Base-by-base conservation (phyloP, 768 basidiomycete genomes). In the Tremella yokohamensis region DNA sequence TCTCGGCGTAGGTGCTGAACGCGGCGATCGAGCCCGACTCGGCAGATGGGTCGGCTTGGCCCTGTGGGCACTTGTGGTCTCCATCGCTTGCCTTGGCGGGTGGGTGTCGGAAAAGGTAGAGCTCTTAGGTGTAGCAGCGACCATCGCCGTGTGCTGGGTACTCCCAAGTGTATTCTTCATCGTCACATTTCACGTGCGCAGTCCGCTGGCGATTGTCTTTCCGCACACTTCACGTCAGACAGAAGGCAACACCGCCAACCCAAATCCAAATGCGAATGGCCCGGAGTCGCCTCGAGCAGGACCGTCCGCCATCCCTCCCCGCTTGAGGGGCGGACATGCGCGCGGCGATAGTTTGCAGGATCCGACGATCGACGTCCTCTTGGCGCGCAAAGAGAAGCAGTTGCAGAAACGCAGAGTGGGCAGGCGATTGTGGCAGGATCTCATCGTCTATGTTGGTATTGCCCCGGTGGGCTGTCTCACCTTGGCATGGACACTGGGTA, bases 381-480 rank as follows among this genome's bases (percentile, higher is more conserved):
- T 97, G 29, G 84, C 88, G 66, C 82, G 88, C 60, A 97, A 97
- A 78, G 92, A 97, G 76, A 80, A 84, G 47, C 84, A 85, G 40
- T 78, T 97, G 58, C 92, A 96, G 77, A 83, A 83, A 54, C 81
- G 82, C 47, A 83, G 90, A 65, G 81, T 85, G 44, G 83, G 84
- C 39, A 83, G 83, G 64, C 81, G 92, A 26, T 77, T 94, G 39
- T 74, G 86, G 15, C 92, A 90, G 88, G 89, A 93, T 74, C 69
- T 88, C n/a, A 84, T 85, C 15, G 85, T 88, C 20, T 91, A 89
- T 84, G 61, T 84, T n/a, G 77, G 87, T 11, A 79, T 89, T 16
- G 67, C 87, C 18, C 85, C 85, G 0, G 77, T 84, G 0, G 84
- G 87, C 22, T 79, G 76, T 3, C 80, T 82, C 9, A 83, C 83